These are phyloP conservation scores for Kodamaea lidongshanica DNA, from an alignment of 805 yeast genomes.

Conservation along the genomic window DNA sequence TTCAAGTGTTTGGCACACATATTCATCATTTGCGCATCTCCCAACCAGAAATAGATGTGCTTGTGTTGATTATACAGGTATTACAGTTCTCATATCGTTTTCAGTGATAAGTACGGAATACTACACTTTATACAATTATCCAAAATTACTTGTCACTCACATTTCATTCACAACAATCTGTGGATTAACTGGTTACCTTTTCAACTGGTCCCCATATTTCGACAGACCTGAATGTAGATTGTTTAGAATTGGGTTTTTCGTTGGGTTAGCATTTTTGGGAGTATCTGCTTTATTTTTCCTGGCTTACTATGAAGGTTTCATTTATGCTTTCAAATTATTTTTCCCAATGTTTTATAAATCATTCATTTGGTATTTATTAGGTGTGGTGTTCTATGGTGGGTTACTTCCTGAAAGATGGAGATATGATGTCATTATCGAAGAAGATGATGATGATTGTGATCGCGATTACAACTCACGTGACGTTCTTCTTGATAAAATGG, in stretches of 20 bases:
- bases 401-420: slow-evolving; percentile 87
- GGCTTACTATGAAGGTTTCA: slow-evolving; percentile 49
- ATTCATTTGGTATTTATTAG: slow-evolving; percentile 67
- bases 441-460: slow-evolving; percentile 22
- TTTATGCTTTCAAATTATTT: slow-evolving; percentile 48
- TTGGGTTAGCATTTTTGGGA: slow-evolving; percentile 74
- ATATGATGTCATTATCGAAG: slow-evolving; percentile 56
- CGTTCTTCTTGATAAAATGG: slow-evolving; percentile 28
- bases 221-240: slow-evolving; percentile 83
- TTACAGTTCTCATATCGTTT: slow-evolving; percentile 82
- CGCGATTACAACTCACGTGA: slow-evolving; percentile 23
- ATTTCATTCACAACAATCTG: slow-evolving; percentile 57
- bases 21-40: slow-evolving; percentile 66
- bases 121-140: slow-evolving; percentile 61
- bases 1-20: slow-evolving; percentile 89
- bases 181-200: slow-evolving; percentile 64
- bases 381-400: slow-evolving; percentile 83
- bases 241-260: slow-evolving; percentile 72
- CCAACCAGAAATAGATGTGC: slow-evolving; percentile 68
- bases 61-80: slow-evolving; percentile 93
- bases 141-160: slow-evolving; percentile 42
- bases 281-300: slow-evolving; percentile 55
- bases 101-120: slow-evolving; percentile 85
- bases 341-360: slow-evolving; percentile 64
- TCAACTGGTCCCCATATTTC: slow-evolving; percentile 91